Evolutionary conservation across 2,329 filamentous ascomycete species (phyloP).

Genomic region (Monilinia laxa): DNA sequence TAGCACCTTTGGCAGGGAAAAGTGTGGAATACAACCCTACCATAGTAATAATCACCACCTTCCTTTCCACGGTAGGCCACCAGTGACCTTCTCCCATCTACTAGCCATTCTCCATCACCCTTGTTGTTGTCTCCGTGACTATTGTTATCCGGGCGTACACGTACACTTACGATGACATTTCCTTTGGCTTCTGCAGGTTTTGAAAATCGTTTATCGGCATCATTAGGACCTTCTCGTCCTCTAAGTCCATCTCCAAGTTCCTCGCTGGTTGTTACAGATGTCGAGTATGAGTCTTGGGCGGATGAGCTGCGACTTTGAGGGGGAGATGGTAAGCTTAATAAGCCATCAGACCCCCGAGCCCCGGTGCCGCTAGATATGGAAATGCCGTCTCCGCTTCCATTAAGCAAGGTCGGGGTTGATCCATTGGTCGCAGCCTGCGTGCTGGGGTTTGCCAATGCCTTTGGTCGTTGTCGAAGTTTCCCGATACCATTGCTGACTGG

Average conservation of each 20-base stretch:
- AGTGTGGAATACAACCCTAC: constrained; percentile 50
- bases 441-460: constrained; percentile 40
- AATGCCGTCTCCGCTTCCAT: constrained; percentile 75
- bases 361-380: constrained; percentile 62
- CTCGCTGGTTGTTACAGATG: constrained; percentile 85
- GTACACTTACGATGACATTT: constrained; percentile 93
- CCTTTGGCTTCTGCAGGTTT: constrained; percentile 72
- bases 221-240: constrained; percentile 34
- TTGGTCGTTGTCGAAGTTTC: constrained; percentile 36
- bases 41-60: constrained; percentile 88
- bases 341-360: constrained; percentile 68
- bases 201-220: constrained; percentile 45
- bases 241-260: constrained; percentile 62
- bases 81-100: constrained; percentile 79
- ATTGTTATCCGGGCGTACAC: constrained; percentile 80
- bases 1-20: constrained; percentile 20
- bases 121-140: constrained; percentile 58
- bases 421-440: constrained; percentile 41
- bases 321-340: constrained; percentile 76
- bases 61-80: constrained; percentile 86
- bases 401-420: constrained; percentile 70
- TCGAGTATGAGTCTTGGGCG: constrained; percentile 87
- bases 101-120: constrained; percentile 82
- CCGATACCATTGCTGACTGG: constrained; percentile 24
- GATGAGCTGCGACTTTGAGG: constrained; percentile 90